Evolutionary conservation across 1,284 basidiomycete species (phyloP).

Genomic region (Acaromyces ingoldii): DNA sequence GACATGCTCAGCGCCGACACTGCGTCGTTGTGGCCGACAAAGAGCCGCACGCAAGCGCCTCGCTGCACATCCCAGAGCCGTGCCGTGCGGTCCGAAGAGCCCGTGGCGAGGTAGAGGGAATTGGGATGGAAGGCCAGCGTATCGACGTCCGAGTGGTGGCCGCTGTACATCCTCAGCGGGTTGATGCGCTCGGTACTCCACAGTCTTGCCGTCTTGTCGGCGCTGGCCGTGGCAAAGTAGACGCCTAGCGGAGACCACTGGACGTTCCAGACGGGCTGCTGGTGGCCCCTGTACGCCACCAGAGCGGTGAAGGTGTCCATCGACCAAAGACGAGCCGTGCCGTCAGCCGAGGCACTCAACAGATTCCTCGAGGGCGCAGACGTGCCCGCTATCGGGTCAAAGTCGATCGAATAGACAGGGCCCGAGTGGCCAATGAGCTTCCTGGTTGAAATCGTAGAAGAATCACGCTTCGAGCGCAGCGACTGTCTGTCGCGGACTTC

Average conservation of each 20-base stretch:
- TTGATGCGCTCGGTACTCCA: conserved; percentile 91
- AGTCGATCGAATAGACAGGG: conserved; percentile 88
- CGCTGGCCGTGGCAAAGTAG: conserved; percentile 94
- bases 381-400: conserved; percentile 85
- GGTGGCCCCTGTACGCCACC: conserved; percentile 89
- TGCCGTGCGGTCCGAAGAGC: conserved; percentile 90
- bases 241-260: conserved; percentile 96
- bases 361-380: conserved; percentile 78
- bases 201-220: conserved; percentile 87
- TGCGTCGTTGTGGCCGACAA: conserved; percentile 87
- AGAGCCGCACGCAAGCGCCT: conserved; percentile 86
- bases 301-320: conserved; percentile 90
- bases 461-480: conserved; percentile 30
- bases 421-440: conserved; percentile 96
- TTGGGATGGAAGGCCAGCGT: conserved; percentile 96
- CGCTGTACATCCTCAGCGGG: conserved; percentile 86
- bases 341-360: conserved; percentile 87
- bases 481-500: conserved; percentile 60
- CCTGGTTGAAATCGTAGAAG: conserved; percentile 53
- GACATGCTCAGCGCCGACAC: conserved; percentile 84
- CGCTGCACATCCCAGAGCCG: conserved; percentile 98
- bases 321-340: conserved; percentile 87
- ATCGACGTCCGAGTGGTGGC: conserved; percentile 94
- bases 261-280: conserved; percentile 97
- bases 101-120: conserved; percentile 92